Conservation (phyloP, 177 flowering plant genomes). For the Vitis hybrid region DNA sequence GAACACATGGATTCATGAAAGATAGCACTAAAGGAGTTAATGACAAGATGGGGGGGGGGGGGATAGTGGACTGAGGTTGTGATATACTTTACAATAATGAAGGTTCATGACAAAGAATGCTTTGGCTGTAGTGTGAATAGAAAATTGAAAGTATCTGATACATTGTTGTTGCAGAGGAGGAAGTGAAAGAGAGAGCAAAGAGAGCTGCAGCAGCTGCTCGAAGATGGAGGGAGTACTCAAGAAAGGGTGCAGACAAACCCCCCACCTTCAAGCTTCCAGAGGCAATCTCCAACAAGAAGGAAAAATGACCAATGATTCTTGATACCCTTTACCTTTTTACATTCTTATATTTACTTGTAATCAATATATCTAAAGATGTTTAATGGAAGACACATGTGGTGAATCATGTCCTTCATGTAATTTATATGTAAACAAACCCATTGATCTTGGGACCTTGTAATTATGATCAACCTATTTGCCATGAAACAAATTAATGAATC, state of each 20-base stretch:
- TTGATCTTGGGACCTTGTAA: neutral
- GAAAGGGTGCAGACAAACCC: conserved; percentile 80
- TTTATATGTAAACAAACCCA: neutral
- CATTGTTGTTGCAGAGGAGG: conserved; percentile 58
- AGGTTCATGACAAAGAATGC: neutral
- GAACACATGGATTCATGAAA: too few species aligned
- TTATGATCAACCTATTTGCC: neutral
- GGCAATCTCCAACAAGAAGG: conserved; percentile 43
- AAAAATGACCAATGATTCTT: conserved; percentile 28
- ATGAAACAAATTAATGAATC: neutral
- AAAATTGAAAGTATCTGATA: neutral
- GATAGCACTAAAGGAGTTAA: too few species aligned
- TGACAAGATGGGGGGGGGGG: too few species aligned
- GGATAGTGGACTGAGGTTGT: too few species aligned
- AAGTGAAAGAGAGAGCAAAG: conserved; percentile 70
- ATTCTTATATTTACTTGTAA: neutral
- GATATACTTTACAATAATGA: too few species aligned
- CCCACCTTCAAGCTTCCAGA: conserved; percentile 87
- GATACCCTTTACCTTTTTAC: neutral
- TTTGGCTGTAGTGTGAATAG: neutral
- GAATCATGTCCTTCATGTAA: neutral
- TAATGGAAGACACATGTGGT: neutral
- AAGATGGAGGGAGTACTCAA: conserved; percentile 97
- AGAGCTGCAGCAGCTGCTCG: conserved; percentile 91
- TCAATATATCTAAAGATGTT: conserved; percentile 1